phyloP scores from a whole-genome alignment of 345 rosid species.

The Citrus maxima region DNA sequence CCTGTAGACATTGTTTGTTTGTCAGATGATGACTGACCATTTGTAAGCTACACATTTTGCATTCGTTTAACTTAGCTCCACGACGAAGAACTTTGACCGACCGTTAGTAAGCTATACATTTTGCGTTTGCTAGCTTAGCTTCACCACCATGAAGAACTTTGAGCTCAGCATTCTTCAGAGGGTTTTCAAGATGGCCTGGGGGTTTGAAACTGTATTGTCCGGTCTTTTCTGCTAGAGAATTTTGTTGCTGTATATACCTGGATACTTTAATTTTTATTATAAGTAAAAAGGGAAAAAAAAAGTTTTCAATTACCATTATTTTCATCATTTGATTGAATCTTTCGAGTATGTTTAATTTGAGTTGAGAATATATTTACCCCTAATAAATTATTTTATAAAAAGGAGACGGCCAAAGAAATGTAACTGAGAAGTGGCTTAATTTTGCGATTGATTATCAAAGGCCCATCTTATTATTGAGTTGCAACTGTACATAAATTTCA shows the following conservation, averaged over 20 bases:
- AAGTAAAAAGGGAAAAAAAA: not conserved
- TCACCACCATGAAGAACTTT: not conserved
- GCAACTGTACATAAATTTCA: not conserved
- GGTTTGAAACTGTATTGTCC: not conserved
- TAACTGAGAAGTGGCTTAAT: not conserved
- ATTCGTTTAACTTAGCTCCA: not conserved
- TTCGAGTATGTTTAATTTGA: too few relatives aligned
- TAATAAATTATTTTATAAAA: too few relatives aligned
- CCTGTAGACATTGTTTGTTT: constrained; percentile 42
- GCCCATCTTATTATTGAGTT: not conserved
- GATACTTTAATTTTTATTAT: not conserved
- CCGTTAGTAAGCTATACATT: not conserved
- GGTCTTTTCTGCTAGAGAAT: not conserved
- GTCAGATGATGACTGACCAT: constrained; percentile 55
- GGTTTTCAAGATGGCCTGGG: not conserved
- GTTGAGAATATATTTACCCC: too few relatives aligned
- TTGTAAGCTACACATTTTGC: not conserved
- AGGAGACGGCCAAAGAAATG: not conserved
- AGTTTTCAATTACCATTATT: not conserved
- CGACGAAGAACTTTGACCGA: constrained; percentile 4
- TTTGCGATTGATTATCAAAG: not conserved
- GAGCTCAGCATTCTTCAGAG: not conserved
- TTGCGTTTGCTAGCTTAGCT: not conserved
- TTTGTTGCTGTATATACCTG: constrained; percentile 1
- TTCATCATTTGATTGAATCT: not conserved